Evolutionary conservation across 148 eudicot genomes (phyloP), one percentile per base, ranked within the genome.

Genomic region (Beta vulgaris): DNA sequence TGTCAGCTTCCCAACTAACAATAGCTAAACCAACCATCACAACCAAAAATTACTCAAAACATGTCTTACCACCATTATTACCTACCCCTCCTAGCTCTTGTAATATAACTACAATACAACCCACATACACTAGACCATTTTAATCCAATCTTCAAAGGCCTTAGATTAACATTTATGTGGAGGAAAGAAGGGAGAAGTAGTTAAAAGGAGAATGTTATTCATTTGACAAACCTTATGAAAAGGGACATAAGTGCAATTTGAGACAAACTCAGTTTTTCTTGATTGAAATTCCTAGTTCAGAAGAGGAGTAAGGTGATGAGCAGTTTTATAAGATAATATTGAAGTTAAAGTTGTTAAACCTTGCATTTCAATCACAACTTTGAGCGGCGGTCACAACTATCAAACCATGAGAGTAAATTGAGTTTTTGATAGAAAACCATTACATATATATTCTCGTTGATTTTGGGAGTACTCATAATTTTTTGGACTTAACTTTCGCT

Each of bases 141-240:
- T 6, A 0, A 35, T 8, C n/a, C n/a, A n/a, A n/a, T n/a, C n/a
- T n/a, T n/a, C n/a, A n/a, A n/a, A n/a, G n/a, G n/a, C n/a, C n/a
- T n/a, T n/a, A 18, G 21, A 36, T 46, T 0, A 36, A 5, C 0
- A 18, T 48, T 2, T 36, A 25, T 6, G 7, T 5, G 3, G 46
- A 0, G 0, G 35, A 65, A 19, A 65, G 46, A 9, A 42, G 26
- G 9, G 9, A 65, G 1, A 65, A 39, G 19, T 2, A 19, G 44
- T 2, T 7, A 14, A 19, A 63, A 15, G 68, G 40, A 11, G 18
- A 10, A 13, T 63, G 68, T 21, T 63, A 32, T 35, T 63, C 4
- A 6, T 63, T 37, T 63, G 68, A 65, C 18, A 18, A 65, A 16
- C 69, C 69, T 16, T 65, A 16, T 65, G 69, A 65, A n/a, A 65